These are phyloP conservation scores for Cryptococcus hybrid DNA, from an alignment of 1,284 basidiomycete genomes.

Conservation along the genomic window DNA sequence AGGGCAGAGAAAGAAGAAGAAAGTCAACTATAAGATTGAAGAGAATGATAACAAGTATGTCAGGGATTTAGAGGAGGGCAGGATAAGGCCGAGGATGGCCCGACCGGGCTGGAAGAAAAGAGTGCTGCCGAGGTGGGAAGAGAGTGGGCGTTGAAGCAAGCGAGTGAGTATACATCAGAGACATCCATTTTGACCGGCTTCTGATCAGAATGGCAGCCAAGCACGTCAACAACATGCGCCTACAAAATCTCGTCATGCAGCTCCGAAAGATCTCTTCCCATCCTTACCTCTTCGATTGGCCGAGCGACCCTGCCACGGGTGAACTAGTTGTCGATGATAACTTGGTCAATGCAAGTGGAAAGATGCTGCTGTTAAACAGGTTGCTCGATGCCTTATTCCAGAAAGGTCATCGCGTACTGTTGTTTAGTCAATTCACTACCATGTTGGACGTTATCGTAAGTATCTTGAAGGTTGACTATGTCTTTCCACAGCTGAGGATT, in stretches of 20 bases:
- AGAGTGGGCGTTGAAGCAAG: constrained; percentile 61
- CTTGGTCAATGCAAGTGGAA: constrained; percentile 82
- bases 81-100: constrained; percentile 34
- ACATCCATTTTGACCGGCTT: not conserved
- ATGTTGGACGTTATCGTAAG: constrained; percentile 90
- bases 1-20: constrained; percentile 51
- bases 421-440: constrained; percentile 92
- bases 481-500: not conserved
- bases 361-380: constrained; percentile 94
- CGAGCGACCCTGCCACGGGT: constrained; percentile 63
- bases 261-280: constrained; percentile 89
- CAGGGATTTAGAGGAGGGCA: constrained; percentile 58
- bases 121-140: constrained; percentile 55
- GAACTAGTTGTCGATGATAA: constrained; percentile 67
- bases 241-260: constrained; percentile 95
- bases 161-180: constrained; percentile 54
- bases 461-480: constrained; percentile 2
- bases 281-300: constrained; percentile 91
- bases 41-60: constrained; percentile 70
- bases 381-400: constrained; percentile 81
- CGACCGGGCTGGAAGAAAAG: constrained; percentile 45
- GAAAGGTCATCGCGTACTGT: constrained; percentile 80
- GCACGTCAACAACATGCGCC: constrained; percentile 82
- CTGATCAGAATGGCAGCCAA: constrained; percentile 57
- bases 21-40: constrained; percentile 54